Base-by-base conservation (phyloP, 2,329 filamentous ascomycete genomes). In the Microcyclospora tardicrescens region DNA sequence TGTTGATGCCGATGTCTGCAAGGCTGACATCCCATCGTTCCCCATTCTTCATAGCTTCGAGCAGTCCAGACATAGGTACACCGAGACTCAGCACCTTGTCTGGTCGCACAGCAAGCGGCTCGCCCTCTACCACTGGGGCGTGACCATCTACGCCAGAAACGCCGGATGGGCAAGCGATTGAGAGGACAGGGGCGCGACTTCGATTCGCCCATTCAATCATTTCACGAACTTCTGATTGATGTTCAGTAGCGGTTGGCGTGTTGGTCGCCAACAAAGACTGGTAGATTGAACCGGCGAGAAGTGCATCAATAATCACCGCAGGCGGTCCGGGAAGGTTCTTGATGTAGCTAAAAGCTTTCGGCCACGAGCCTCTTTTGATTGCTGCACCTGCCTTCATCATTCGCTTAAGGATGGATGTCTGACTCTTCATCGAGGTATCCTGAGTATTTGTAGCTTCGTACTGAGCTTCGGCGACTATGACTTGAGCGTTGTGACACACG, bases 121-220 rank as follows among this genome's bases (percentile, higher is more conserved):
- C 75, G 2, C 84, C 84, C 54, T 95, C 86, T 1, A 75, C 63
- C 19, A 73, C 61, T 40, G 69, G 72, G 12, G 74, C 70, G 55
- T 72, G 73, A 52, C 85, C 85, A 30, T 77, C 79, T 0, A 78
- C 77, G 2, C 84, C 84, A 46, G 89, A 85, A 36, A 94, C 77
- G 5, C 91, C 91, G 0, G 84, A 89, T 1, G 91, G 91, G 5
- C 93, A 77, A 56, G 94, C 89, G n/a, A 98, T 75, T 0, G 86
- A 83, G 14, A 98, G 65, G 2, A 91, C 80, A 41, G 80, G 78
- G 0, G 85, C 79, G 47, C 86, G 83, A 56, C 80, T 84, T 46
- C 86, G 80, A 56, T 95, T 96, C 2, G 85, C 81, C 86, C 87
- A 96, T 45, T 86, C 81, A 53, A 95, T 91, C 54, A 95, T 75